Base-by-base conservation (phyloP, 2,329 filamentous ascomycete genomes). In the Diplodia sapinea region DNA sequence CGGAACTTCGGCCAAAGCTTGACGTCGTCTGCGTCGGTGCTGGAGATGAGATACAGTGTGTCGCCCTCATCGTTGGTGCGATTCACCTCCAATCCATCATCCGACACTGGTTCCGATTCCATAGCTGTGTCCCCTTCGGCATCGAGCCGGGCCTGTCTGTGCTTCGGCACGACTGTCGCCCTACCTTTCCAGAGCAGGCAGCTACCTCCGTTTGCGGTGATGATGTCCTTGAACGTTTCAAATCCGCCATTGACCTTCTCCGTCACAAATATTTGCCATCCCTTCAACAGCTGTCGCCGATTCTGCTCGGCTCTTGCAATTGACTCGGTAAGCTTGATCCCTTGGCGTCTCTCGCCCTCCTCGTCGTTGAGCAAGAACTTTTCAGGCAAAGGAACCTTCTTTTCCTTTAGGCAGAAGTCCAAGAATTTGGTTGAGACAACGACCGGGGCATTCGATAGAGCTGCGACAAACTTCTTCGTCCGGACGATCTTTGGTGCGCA, bases 391-490 rank as follows among this genome's bases (percentile, higher is more conserved):
- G 90, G 87, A 9, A 91, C 76, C 73, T 88, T 83, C 70, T 90
- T 87, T 38, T 87, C 83, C 55, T 91, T 87, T 12, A 98, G 83
- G 56, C 91, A 92, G 29, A 87, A 84, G 67, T 94, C 91, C 68
- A 99, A 87, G 77, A 93, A 99, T 9, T 87, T 85, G 0, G 90
- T 91, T 55, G 88, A 89, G 65, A 98, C 86, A 52, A 98, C 87
- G 1, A 87, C 85, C 0, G 93, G 92, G 0, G 91, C 93, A 68
- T 88, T 89, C 20, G 95, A 93, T 33, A 99, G 82, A 13, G 93
- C 93, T 69, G 90, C 91, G 61, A 98, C 89, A 76, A 99, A 99
- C 76, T 99, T 99, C 76, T 92, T 89, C 0, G 95, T 99, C 47
- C 95, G 90, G 40, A 97, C 87, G 69, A 98, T 88, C 51, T 88